These are phyloP conservation scores for Saccharomycopsis oosterbeekiorum DNA, from an alignment of 805 yeast species.

Conservation along the genomic window DNA sequence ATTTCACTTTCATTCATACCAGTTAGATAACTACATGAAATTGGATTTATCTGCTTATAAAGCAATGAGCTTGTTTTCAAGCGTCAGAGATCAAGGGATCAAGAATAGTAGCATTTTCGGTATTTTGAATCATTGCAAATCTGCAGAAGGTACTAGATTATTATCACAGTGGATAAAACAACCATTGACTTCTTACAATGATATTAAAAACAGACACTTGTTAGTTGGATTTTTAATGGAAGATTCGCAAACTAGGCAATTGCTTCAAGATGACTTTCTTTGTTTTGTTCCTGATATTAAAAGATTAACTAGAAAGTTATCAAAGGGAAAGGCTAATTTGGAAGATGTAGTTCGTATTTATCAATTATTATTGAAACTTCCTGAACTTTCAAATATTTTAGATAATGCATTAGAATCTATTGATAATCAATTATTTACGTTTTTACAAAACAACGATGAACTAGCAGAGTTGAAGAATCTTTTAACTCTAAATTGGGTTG, in stretches of 20 bases:
- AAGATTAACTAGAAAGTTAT: constrained; percentile 61
- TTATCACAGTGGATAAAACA: constrained; percentile 94
- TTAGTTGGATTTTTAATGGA: constrained; percentile 69
- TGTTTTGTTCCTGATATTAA: constrained; percentile 75
- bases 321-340: constrained; percentile 44
- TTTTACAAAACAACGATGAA: constrained; percentile 18
- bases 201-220: constrained; percentile 58
- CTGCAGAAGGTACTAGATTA: constrained; percentile 79
- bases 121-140: constrained; percentile 77
- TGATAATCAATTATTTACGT: constrained; percentile 20
- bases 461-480: constrained; percentile 26
- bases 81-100: constrained; percentile 32
- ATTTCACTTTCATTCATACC: constrained; percentile 53
- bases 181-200: constrained; percentile 61
- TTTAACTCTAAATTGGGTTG: constrained; percentile 44
- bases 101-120: constrained; percentile 64
- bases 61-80: constrained; percentile 80
- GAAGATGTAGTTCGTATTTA: constrained; percentile 88
- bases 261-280: constrained; percentile 57
- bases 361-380: constrained; percentile 64
- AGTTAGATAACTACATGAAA: constrained; percentile 74
- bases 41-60: constrained; percentile 83
- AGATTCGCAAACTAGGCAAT: constrained; percentile 55
- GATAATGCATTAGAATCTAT: constrained; percentile 32
- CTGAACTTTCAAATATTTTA: constrained; percentile 52